phyloP scores from a whole-genome alignment of 495 filamentous ascomycete species.

The Hypoxylon fragiforme region DNA sequence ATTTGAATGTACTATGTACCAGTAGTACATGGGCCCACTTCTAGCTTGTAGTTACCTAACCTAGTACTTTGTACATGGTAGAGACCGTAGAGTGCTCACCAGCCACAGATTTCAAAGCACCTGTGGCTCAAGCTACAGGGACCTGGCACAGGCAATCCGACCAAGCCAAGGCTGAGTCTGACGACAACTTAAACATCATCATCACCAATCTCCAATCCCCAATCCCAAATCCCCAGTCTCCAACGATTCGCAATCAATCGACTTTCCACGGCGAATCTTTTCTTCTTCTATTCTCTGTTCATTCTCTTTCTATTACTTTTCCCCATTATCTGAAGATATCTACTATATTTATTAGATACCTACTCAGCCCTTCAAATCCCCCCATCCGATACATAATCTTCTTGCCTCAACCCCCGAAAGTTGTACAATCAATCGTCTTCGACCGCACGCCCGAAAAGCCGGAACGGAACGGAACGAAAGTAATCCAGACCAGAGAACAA shows the following conservation, averaged over 20 bases:
- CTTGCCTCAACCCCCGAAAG: too few relatives aligned
- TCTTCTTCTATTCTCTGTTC: conserved; percentile 2
- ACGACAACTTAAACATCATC: conserved; percentile 36
- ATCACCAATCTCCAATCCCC: conserved; percentile 14
- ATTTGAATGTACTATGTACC: conserved; percentile 9
- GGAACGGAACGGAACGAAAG: too few relatives aligned
- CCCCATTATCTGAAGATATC: too few relatives aligned
- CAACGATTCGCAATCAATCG: not conserved
- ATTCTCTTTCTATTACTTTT: too few relatives aligned
- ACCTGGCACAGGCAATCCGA: conserved; percentile 19
- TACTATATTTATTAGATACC: too few relatives aligned
- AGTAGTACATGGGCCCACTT: too few relatives aligned
- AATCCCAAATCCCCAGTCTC: not conserved
- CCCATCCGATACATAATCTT: too few relatives aligned
- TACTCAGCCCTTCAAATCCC: too few relatives aligned
- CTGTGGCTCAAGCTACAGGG: conserved; percentile 40
- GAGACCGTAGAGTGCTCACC: not conserved
- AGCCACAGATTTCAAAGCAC: conserved; percentile 13
- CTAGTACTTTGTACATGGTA: too few relatives aligned
- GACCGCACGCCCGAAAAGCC: not conserved
- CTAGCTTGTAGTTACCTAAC: too few relatives aligned
- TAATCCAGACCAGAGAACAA: too few relatives aligned
- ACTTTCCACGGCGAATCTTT: conserved; percentile 2
- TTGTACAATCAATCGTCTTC: too few relatives aligned
- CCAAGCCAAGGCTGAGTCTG: conserved; percentile 40